A percentile compares a stretch with the other conserved stretches of the same genome.
Evolutionary conservation across 306 rosid genomes (phyloP).

Genomic region (Citrullus amarus): DNA sequence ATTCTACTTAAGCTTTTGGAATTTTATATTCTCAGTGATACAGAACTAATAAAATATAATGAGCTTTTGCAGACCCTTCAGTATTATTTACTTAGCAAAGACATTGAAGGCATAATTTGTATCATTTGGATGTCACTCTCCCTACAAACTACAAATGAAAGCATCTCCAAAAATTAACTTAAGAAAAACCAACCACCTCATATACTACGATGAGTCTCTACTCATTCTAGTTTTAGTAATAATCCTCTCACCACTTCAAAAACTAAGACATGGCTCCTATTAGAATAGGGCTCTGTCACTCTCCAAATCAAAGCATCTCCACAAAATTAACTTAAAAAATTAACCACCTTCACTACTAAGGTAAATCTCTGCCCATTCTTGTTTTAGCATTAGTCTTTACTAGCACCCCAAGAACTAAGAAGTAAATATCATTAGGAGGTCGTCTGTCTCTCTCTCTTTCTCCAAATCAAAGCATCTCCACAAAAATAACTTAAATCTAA

Average conservation of each 20-base stretch:
- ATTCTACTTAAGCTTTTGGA: not conserved
- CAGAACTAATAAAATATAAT: not conserved
- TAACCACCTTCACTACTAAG: not conserved
- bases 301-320: not conserved
- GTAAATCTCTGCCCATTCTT: not conserved
- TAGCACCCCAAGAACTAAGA: not conserved
- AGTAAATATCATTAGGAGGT: not conserved
- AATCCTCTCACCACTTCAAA: not conserved
- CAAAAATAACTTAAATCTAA: not conserved
- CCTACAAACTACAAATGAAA: not conserved
- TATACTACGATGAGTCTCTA: not conserved
- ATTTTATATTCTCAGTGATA: not conserved
- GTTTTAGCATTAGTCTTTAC: not conserved
- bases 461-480: not conserved
- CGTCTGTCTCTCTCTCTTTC: not conserved
- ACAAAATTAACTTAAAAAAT: not conserved
- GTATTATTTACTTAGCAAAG: not conserved
- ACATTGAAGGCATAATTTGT: not conserved
- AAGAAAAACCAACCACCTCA: not conserved
- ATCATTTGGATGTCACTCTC: not conserved
- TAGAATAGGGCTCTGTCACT: no score
- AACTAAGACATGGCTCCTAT: not conserved
- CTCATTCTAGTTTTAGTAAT: not conserved
- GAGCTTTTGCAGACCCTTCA: not conserved
- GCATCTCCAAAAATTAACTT: not conserved